These are phyloP conservation scores for Paracorniculantispora psalliotae DNA, from an alignment of 2,329 filamentous ascomycete species.

Conservation along the genomic window DNA sequence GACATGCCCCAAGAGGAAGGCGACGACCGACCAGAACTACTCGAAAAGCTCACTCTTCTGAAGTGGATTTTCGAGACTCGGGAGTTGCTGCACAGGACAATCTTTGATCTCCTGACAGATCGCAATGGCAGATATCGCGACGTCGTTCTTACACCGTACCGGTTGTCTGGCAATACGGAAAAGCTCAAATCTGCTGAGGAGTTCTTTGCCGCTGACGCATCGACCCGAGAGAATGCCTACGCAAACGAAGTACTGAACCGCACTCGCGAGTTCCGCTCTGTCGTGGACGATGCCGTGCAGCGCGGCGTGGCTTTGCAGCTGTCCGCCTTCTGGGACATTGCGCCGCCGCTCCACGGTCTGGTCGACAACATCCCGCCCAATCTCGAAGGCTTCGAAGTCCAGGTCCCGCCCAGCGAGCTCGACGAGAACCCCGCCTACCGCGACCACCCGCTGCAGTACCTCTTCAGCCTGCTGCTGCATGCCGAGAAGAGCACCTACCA, in stretches of 20 bases:
- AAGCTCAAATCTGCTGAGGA: constrained; percentile 73
- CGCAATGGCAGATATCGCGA: constrained; percentile 82
- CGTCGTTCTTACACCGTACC: constrained; percentile 78
- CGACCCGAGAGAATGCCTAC: constrained; percentile 65
- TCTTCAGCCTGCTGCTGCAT: constrained; percentile 79
- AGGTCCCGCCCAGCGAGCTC: constrained; percentile 74
- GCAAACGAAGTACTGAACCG: constrained; percentile 68
- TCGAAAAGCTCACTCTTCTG: constrained; percentile 89
- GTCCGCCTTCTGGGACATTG: constrained; percentile 96
- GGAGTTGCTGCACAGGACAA: constrained; percentile 78
- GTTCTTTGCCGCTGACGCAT: constrained; percentile 78
- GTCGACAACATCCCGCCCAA: constrained; percentile 71
- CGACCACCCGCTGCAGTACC: constrained; percentile 80
- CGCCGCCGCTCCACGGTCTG: constrained; percentile 71
- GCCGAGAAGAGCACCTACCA: constrained; percentile 92
- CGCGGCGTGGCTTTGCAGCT: constrained; percentile 88
- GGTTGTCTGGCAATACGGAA: constrained; percentile 65
- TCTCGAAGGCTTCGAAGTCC: constrained; percentile 59
- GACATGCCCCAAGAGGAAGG: constrained; percentile 92
- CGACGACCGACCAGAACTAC: constrained; percentile 86
- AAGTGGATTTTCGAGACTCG: constrained; percentile 97
- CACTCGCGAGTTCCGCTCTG: constrained; percentile 68
- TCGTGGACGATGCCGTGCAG: constrained; percentile 79
- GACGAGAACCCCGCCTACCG: constrained; percentile 82
- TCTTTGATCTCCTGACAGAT: constrained; percentile 79